Base-by-base conservation (phyloP, 2,329 filamentous ascomycete genomes). In the Acrocalymma vagum region DNA sequence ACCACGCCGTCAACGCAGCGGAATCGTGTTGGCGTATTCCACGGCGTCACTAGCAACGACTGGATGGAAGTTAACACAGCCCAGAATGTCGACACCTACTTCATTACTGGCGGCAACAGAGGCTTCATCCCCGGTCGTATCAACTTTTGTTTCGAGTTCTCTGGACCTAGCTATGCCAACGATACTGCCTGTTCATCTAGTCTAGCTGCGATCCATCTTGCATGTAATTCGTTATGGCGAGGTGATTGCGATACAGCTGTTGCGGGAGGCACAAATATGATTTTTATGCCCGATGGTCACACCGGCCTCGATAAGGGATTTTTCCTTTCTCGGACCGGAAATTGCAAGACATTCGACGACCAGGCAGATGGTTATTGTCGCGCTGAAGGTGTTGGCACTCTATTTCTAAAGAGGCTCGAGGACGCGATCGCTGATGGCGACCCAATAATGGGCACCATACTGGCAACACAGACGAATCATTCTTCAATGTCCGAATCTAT, bases 81-180 rank as follows among this genome's bases (percentile, higher is more conserved):
- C 7, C 48, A 61, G 22, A 28, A 57, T 17, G 73, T 82, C 15
- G 75, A 76, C 42, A 80, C 78, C 0, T 81, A 82, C 53, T 78
- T 67, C 53, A 78, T 82, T 29, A 73, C 80, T 0, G 79, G 78
- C n/a, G 72, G 72, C 15, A 67, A 69, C 8, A 67, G 80, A 13
- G 79, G 78, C 0, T 83, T 82, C 36, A 72, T 67, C 0, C 73
- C 75, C 0, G 80, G 78, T 0, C 72, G 79, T 5, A 71, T 77
- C 45, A 77, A 75, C 41, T 63, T 58, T 0, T 29, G 38, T 20
- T 60, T 59, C 39, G 52, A 52, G 10, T 62, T 60, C 23, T 40
- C 30, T 11, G 60, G 60, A 0, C 58, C 58, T 4, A 46, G 35
- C n/a, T 41, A 33, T 15, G 25, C 14, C 5, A 21, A 42, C 8